Percentiles rank a stretch among this genome's conserved stretches.
Conservation (phyloP, 805 yeast genomes). For the Sugiyamaella marilandica region DNA sequence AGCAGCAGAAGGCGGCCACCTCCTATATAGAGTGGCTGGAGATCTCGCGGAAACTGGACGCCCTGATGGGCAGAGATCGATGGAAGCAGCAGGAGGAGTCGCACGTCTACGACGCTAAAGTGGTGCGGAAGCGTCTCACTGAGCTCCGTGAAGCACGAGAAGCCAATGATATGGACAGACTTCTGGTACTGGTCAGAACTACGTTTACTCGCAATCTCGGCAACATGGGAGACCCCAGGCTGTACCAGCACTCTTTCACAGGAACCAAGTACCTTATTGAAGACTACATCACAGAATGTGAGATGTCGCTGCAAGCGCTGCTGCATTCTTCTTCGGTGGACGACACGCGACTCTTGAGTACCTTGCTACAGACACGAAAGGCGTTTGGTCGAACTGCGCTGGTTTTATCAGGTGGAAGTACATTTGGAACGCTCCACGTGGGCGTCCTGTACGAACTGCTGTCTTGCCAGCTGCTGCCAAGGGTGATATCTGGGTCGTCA, state of each 20-base stretch:
- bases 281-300: constrained; percentile 77
- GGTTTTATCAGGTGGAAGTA: constrained; percentile 93
- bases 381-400: constrained; percentile 93
- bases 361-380: constrained; percentile 80
- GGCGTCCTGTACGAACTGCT: constrained; percentile 82
- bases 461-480: constrained; percentile 72
- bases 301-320: constrained; percentile 39
- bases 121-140: constrained; percentile 48
- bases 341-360: constrained; percentile 65
- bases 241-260: constrained; percentile 71
- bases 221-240: constrained; percentile 73
- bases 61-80: constrained; percentile 51
- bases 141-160: constrained; percentile 59
- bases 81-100: constrained; percentile 69
- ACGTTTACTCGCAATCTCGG: constrained; percentile 83
- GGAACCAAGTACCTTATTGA: constrained; percentile 86
- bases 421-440: constrained; percentile 86
- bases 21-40: constrained; percentile 59
- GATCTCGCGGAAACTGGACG: constrained; percentile 60
- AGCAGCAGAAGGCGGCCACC: constrained; percentile 19
- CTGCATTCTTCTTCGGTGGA: constrained; percentile 39
- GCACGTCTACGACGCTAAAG: constrained; percentile 65
- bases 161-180: constrained; percentile 50
- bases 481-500: constrained; percentile 87
- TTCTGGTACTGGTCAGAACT: constrained; percentile 75